These are phyloP conservation scores for Crithidia fasciculata DNA, from an alignment of 208 protist species.

Conservation along the genomic window DNA sequence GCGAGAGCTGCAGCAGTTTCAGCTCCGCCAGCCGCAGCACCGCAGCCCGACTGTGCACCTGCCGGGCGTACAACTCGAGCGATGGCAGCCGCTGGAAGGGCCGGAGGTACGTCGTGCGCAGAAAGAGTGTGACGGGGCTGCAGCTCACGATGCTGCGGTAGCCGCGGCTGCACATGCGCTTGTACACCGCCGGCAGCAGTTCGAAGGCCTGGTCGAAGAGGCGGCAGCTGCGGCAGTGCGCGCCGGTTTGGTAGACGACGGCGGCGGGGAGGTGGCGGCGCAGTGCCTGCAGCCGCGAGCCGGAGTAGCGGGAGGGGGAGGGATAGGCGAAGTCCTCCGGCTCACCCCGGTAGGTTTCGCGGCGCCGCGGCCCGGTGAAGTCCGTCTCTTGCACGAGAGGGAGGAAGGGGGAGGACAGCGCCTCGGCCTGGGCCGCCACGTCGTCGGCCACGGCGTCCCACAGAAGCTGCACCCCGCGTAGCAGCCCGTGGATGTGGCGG, in stretches of 20 bases:
- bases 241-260: conserved; percentile 49
- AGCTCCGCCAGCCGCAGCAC: conserved; percentile 25
- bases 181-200: conserved; percentile 61
- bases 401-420: background rate
- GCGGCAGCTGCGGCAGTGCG: conserved; percentile 43
- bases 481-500: conserved; percentile 17
- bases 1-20: background rate
- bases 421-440: background rate
- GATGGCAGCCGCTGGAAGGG: conserved; percentile 34
- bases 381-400: conserved; percentile 9
- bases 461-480: conserved; percentile 35
- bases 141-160: conserved; percentile 60
- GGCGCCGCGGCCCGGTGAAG: background rate
- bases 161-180: conserved; percentile 46
- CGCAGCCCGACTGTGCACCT: conserved; percentile 22
- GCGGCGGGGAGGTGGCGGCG: conserved; percentile 38
- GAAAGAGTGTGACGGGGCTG: conserved; percentile 66
- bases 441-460: conserved; percentile 35
- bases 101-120: conserved; percentile 30
- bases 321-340: conserved; percentile 2
- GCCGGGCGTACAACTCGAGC: conserved; percentile 39
- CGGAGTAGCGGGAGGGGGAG: conserved; percentile 1
- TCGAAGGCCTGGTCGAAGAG: conserved; percentile 52
- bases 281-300: conserved; percentile 26
- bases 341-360: background rate